A percentile compares a stretch with the other conserved stretches of the same genome.
Evolutionary conservation across 2,329 filamentous ascomycete species (phyloP).

Genomic region (Lachnellula suecica): DNA sequence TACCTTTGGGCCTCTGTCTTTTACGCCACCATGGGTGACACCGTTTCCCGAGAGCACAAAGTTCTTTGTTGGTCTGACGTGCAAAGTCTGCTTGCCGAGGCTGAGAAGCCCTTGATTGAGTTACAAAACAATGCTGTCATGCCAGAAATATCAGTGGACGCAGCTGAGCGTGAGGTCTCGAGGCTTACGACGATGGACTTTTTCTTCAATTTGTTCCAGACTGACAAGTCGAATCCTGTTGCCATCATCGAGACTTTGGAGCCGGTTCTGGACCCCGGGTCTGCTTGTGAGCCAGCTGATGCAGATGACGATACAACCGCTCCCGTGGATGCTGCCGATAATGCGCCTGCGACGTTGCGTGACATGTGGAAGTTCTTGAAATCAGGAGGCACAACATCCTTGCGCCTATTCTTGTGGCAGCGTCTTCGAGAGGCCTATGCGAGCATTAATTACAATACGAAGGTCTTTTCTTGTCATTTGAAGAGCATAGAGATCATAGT

Average conservation of each 20-base stretch:
- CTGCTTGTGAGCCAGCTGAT: conserved; percentile 43
- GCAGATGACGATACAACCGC: conserved; percentile 9
- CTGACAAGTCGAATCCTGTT: conserved; percentile 77
- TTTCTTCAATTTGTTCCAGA: conserved; percentile 85
- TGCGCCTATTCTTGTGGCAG: conserved; percentile 87
- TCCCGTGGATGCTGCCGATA: conserved; percentile 21
- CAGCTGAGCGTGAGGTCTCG: conserved; percentile 86
- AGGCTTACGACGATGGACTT: conserved; percentile 96
- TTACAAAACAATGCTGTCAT: conserved; percentile 87
- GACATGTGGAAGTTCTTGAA: conserved; percentile 86
- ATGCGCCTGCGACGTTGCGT: conserved; percentile 46
- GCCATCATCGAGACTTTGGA: conserved; percentile 89
- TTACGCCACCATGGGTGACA: conserved; percentile 55
- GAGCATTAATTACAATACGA: conserved; percentile 80
- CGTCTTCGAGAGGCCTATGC: conserved; percentile 87
- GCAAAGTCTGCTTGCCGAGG: conserved; percentile 48
- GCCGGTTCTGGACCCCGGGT: conserved; percentile 77
- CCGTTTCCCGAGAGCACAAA: conserved; percentile 57
- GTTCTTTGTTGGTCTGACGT: conserved; percentile 63
- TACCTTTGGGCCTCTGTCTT: conserved; percentile 68
- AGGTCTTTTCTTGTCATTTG: conserved; percentile 83
- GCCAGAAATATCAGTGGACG: conserved; percentile 79
- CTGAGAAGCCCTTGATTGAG: conserved; percentile 51
- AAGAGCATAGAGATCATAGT: conserved; percentile 84
- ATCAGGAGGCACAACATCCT: conserved; percentile 75